Evolutionary conservation across 129 eudicot species (phyloP), one percentile per base, ranked within the genome.

Genomic region (Mikania micrantha): DNA sequence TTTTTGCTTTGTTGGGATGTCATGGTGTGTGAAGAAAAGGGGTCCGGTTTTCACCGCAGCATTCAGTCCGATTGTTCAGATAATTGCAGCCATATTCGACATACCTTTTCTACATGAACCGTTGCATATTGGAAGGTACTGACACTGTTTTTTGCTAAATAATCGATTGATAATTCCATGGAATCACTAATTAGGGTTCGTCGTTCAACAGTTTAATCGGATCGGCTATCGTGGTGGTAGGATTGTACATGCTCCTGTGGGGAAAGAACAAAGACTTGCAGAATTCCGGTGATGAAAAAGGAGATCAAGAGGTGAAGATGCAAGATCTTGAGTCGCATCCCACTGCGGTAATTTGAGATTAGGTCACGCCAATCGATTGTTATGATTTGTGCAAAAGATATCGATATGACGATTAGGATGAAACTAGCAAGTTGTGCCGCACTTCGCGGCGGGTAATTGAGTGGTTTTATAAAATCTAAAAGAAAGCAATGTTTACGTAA

Each of bases 41-140:
- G 96, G 96, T 17, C 90, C 96, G 0, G 90, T 88, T 12, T 88
- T 88, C 49, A 83, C 87, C 10, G 81, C 96, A 20, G 93, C 96
- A 58, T 88, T 88, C 70, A 85, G 90, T 76, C 96, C 96, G 9
- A 71, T 83, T 34, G 76, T 88, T 17, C 92, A 83, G 84, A 79
- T 85, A 9, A 72, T 85, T 39, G 87, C 83, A 39, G 86, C 83
- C 4, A 20, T 77, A 21, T 70, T 85, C 47, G 93, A 81, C 71
- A 67, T 88, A 42, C 83, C 92, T n/a, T 35, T 85, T 56, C 75
- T 88, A 7, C 96, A 85, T 56, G 92, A 88, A 74, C 85, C 83
- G 10, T 73, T 88, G 50, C 82, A 83, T 73, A 73, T 88, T 9
- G 96, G 96, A 79, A 88, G 96, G 96, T 79, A 68, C 29, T 28